phyloP scores from a whole-genome alignment of 345 rosid genomes.

The Ailanthus altissimus region DNA sequence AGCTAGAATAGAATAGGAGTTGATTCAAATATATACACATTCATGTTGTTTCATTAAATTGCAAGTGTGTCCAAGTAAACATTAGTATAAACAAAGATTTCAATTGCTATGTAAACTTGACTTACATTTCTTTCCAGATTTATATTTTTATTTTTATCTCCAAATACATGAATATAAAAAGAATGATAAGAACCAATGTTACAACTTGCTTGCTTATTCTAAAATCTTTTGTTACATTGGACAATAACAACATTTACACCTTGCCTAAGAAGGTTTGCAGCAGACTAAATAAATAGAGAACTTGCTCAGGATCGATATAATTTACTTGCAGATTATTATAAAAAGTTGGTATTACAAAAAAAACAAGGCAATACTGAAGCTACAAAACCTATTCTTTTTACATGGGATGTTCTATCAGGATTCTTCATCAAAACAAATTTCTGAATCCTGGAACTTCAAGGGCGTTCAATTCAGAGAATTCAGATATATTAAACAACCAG shows the following conservation, averaged over 20 bases:
- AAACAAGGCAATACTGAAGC: not conserved
- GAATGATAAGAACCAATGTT: too few relatives aligned
- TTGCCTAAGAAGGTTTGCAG: not conserved
- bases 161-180: too few relatives aligned
- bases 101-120: too few relatives aligned
- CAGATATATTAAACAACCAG: constrained; percentile 20
- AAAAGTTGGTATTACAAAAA: not conserved
- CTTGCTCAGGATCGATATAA: not conserved
- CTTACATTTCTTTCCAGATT: too few relatives aligned
- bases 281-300: not conserved
- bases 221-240: not conserved
- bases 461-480: not conserved
- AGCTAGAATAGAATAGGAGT: too few relatives aligned
- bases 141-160: too few relatives aligned
- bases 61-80: too few relatives aligned
- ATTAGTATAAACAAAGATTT: too few relatives aligned
- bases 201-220: too few relatives aligned
- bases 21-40: too few relatives aligned
- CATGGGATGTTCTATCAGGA: constrained; percentile 40
- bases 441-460: constrained; percentile 49
- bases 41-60: too few relatives aligned
- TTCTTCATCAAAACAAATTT: constrained; percentile 62
- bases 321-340: constrained; percentile 9
- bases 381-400: constrained; percentile 21
- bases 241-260: not conserved